Evolutionary conservation across 257 asterid species (phyloP).

Genomic region (Anisodus acutangulus): DNA sequence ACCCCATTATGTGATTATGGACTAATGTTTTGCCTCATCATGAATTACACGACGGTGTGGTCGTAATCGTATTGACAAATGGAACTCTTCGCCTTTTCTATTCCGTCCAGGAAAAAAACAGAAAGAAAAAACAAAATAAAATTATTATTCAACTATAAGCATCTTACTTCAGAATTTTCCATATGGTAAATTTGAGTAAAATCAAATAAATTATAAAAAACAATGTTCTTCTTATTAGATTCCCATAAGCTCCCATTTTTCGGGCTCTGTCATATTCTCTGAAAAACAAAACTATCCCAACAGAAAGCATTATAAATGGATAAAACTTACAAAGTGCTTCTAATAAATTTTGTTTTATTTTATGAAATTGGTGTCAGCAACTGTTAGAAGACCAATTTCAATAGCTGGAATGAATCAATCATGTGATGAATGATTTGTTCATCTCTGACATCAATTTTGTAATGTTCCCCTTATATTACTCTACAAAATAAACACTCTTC

Average conservation of each 20-base stretch:
- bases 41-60: too few relatives aligned
- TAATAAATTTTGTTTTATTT: not conserved
- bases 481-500: constrained; percentile 29
- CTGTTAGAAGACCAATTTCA: not conserved
- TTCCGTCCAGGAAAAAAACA: too few relatives aligned
- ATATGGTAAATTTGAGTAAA: too few relatives aligned
- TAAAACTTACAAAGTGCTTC: not conserved
- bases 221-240: not conserved
- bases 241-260: not conserved
- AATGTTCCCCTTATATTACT: not conserved
- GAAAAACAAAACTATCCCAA: not conserved
- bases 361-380: not conserved
- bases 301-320: not conserved
- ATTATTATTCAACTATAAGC: too few relatives aligned
- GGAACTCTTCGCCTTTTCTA: too few relatives aligned
- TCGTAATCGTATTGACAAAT: too few relatives aligned
- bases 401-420: constrained; percentile 40
- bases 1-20: not conserved
- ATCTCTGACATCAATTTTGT: constrained; percentile 37
- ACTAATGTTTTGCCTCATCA: too few relatives aligned
- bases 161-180: too few relatives aligned
- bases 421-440: constrained; percentile 39
- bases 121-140: too few relatives aligned
- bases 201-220: too few relatives aligned
- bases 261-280: constrained; percentile 4